Conservation (phyloP, 2,329 filamentous ascomycete genomes). For the Scytalidium sp. region DNA sequence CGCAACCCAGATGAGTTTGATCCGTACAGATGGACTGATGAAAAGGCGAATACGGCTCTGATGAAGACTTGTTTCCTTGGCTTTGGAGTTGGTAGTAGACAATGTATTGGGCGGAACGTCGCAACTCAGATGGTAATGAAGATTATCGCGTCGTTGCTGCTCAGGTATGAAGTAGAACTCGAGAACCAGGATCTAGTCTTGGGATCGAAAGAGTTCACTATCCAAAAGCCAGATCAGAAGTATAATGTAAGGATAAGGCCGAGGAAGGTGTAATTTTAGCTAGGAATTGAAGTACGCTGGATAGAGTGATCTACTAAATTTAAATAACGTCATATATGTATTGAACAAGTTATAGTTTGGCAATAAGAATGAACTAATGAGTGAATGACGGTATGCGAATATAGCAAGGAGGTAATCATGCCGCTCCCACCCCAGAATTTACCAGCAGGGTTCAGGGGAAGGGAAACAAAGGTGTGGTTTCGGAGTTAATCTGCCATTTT, state of each 20-base stretch:
- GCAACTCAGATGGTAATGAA: constrained; percentile 12
- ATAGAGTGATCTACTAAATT: too few relatives aligned
- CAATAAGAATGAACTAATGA: too few relatives aligned
- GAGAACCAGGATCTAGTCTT: constrained; percentile 9
- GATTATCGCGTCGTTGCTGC: constrained; percentile 10
- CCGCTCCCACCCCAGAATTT: too few relatives aligned
- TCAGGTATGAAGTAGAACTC: constrained; percentile 10
- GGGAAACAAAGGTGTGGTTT: too few relatives aligned
- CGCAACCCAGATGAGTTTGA: constrained; percentile 5
- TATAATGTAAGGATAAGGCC: constrained; percentile 7
- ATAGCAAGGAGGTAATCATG: too few relatives aligned
- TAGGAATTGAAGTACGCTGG: too few relatives aligned
- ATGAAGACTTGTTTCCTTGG: constrained; percentile 14
- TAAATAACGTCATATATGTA: too few relatives aligned
- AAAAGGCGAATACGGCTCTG: constrained; percentile 3
- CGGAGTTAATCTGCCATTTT: too few relatives aligned
- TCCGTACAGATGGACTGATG: constrained; percentile 10
- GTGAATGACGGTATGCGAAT: too few relatives aligned
- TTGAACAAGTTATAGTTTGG: too few relatives aligned
- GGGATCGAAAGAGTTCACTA: constrained; percentile 12
- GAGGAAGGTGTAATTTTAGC: background rate
- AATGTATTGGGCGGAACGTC: constrained; percentile 12
- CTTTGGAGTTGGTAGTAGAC: constrained; percentile 9
- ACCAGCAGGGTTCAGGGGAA: too few relatives aligned
- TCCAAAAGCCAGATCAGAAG: constrained; percentile 10